Base-by-base conservation (phyloP, 2,329 filamentous ascomycete genomes). In the Atkinsonella texensis region DNA sequence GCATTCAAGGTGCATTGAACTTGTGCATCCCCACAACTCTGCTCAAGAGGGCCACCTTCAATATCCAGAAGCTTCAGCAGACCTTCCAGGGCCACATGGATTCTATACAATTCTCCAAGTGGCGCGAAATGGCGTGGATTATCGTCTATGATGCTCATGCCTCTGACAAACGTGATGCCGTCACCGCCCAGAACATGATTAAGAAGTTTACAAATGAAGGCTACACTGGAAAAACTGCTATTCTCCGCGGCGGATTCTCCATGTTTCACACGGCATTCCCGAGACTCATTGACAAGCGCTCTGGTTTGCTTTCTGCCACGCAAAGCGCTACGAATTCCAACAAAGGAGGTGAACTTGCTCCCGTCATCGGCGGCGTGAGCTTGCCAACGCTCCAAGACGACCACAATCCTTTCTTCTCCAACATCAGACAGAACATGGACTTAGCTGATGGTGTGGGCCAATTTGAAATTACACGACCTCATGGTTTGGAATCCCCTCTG, bases 351-450 rank as follows among this genome's bases (percentile, higher is more conserved):
- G 70, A 67, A 11, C 65, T 89, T 40, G 68, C 68, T 0, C 87
- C 87, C 1, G 85, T 95, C n/a, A 86, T 89, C 53, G 93, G 91
- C 53, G 91, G 91, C 7, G 95, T 95, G 56, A 79, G 81, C 53
- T 81, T 97, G 65, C 93, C 93, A 1, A 72, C 73, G 40, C 76
- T 80, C 0, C 76, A 81, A 57, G 82, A 81, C 54, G 79, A 81
- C 1, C 76, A 82, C 0, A 95, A 94, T 60, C 90, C 91, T 0
- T 97, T 98, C 71, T 97, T 97, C 66, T 83, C 83, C 55, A 97
- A 96, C 57, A 97, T 98, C 59, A 83, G 93, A 43, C 93, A 97
- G 65, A 95, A 97, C 57, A 91, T 94, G 80, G 93, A 97, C 62
- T 74, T 98, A 17, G 85, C 94, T 33, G 89, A 89, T 58, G 93